These are phyloP conservation scores for Colletotrichum sp. DNA, from an alignment of 2,329 filamentous ascomycete species.

Conservation along the genomic window DNA sequence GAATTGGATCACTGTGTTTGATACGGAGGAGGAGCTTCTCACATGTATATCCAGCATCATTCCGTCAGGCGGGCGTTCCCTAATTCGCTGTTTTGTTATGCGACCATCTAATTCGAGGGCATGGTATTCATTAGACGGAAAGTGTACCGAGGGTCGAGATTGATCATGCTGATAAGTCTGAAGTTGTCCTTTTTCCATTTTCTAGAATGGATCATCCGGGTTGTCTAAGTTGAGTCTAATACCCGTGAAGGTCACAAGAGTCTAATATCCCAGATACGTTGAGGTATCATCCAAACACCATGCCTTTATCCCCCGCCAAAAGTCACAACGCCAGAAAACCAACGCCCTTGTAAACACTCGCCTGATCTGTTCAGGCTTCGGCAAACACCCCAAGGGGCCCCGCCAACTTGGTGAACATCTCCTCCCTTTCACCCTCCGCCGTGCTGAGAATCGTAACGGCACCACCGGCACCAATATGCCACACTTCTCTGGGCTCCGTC, in stretches of 20 bases:
- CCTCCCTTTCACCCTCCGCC: conserved; percentile 81
- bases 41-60: conserved; percentile 21
- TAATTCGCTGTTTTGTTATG: not conserved
- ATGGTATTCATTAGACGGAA: not conserved
- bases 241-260: conserved; percentile 24
- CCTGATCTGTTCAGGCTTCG: conserved; percentile 21
- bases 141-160: not conserved
- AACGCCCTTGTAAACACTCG: not conserved
- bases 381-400: conserved; percentile 60
- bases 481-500: conserved; percentile 57
- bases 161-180: not conserved
- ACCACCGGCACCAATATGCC: conserved; percentile 89
- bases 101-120: conserved; percentile 3
- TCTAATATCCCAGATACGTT: conserved; percentile 27
- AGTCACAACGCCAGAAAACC: not conserved
- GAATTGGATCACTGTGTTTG: conserved; percentile 1
- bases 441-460: conserved; percentile 88
- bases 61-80: conserved; percentile 16
- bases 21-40: not conserved
- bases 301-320: not conserved
- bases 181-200: not conserved
- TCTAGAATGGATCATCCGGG: conserved; percentile 7
- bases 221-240: conserved; percentile 25
- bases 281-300: conserved; percentile 25
- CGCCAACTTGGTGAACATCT: conserved; percentile 82